Evolutionary conservation across 305 asterid species (phyloP), one percentile per base, ranked within the genome.

Genomic region (Plantago rigida): DNA sequence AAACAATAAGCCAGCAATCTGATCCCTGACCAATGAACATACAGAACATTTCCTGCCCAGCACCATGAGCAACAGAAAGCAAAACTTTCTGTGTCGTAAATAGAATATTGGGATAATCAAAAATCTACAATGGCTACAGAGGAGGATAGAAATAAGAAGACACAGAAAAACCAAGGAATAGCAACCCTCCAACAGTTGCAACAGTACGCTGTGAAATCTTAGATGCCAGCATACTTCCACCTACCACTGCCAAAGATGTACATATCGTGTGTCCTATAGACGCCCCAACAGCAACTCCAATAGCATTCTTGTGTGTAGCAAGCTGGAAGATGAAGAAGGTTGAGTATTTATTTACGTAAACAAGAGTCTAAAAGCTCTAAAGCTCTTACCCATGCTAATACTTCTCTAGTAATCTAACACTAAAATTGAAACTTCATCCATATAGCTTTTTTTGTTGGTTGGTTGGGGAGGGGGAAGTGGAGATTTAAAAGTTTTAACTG

Each of bases 171-270:
- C 98, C 86, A 2, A 88, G 83, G 85, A 91, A 91, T 34, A 91
- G 95, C 74, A 91, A 69, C 19, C 98, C 98, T 57, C 96, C 98
- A 0, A 84, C 67, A 9, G 82, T 82, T 28, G 98, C 98, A 62
- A 88, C 95, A 10, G 98, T 80, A 36, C 98, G 84, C 76, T 91
- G 98, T 1, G 98, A 91, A 70, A 91, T 91, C 81, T 77, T 91
- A 6, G 98, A 82, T 31, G 98, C 96, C 70, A 89, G 71, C 81
- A 86, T 88, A 78, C 98, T 91, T 78, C 98, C 98, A 31, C 98
- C 98, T 2, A 91, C 34, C 67, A 91, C 98, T 4, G 96, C 98
- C 72, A 91, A 15, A 0, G 96, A 88, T 47, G 98, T 88, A 59
- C 98, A 91, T 39, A 91, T 71, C 6, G 88, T 80, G 81, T 91